phyloP scores from a whole-genome alignment of 2,329 filamentous ascomycete species.

The Colletotrichum neosansevieriae region DNA sequence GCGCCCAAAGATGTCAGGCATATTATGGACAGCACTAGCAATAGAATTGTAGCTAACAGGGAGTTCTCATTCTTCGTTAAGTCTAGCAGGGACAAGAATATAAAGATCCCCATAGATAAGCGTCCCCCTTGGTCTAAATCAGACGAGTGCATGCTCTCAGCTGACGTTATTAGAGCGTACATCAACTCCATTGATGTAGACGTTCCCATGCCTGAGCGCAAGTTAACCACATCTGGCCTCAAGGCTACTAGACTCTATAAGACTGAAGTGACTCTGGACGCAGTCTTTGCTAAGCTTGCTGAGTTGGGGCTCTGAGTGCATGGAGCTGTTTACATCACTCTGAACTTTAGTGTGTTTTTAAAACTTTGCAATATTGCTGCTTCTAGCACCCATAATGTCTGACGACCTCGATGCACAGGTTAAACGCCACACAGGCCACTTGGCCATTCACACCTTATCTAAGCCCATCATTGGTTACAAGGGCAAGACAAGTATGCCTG shows the following conservation, averaged over 20 bases:
- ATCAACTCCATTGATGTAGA: neutral
- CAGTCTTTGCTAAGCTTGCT: neutral
- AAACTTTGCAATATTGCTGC: neutral
- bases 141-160: neutral
- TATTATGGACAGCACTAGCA: neutral
- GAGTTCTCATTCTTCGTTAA: neutral
- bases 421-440: neutral
- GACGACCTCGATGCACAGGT: neutral
- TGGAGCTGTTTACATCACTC: neutral
- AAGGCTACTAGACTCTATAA: neutral
- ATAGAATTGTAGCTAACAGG: neutral
- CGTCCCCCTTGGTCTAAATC: neutral
- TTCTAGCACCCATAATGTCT: neutral
- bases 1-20: neutral
- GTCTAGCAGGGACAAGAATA: neutral
- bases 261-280: neutral
- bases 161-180: neutral
- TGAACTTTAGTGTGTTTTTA: neutral
- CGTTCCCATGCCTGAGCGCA: neutral
- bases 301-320: neutral
- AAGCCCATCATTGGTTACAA: neutral
- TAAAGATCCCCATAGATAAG: neutral
- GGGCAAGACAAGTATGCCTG: neutral
- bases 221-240: neutral
- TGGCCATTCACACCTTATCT: neutral